Percentiles rank a stretch among this genome's conserved stretches.
Evolutionary conservation across 1,284 basidiomycete genomes (phyloP).

Genomic region (Ustilago cynodontis): DNA sequence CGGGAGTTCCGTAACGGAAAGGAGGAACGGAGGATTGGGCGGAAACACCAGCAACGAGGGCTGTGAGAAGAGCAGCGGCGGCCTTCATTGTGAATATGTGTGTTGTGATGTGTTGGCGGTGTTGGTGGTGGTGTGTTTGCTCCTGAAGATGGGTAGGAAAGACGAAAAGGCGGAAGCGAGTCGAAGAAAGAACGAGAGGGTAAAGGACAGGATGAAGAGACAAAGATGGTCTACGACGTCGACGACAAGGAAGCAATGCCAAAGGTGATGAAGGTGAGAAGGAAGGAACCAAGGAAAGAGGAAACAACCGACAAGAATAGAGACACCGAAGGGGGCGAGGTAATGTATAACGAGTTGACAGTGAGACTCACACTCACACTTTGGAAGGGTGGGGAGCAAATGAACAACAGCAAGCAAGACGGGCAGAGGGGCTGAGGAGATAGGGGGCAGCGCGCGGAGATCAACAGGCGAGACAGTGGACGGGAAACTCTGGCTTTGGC

Average conservation of each 20-base stretch:
- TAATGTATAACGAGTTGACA: background rate
- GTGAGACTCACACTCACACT: background rate
- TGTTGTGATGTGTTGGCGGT: background rate
- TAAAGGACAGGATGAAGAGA: constrained; percentile 17
- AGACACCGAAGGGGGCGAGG: constrained; percentile 6
- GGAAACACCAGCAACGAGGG: constrained; percentile 39
- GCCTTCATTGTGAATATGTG: constrained; percentile 38
- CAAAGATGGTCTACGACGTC: constrained; percentile 6
- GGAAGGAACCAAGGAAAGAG: constrained; percentile 13
- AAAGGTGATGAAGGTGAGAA: background rate
- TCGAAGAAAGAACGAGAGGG: constrained; percentile 5
- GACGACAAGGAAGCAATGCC: constrained; percentile 9
- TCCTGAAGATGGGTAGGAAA: constrained; percentile 6
- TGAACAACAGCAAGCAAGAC: background rate
- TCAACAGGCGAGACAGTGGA: background rate
- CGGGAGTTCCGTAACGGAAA: constrained; percentile 65
- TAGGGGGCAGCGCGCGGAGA: background rate
- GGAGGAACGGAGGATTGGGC: constrained; percentile 35
- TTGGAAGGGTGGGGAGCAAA: background rate
- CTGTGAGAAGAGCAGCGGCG: constrained; percentile 38
- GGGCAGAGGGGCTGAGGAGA: background rate
- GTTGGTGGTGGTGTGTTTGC: constrained; percentile 14
- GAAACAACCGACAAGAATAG: background rate
- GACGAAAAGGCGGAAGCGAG: background rate
- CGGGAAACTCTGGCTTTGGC: background rate